Base-by-base conservation (phyloP, 2,329 filamentous ascomycete species). In the Colletotrichum somersetense region DNA sequence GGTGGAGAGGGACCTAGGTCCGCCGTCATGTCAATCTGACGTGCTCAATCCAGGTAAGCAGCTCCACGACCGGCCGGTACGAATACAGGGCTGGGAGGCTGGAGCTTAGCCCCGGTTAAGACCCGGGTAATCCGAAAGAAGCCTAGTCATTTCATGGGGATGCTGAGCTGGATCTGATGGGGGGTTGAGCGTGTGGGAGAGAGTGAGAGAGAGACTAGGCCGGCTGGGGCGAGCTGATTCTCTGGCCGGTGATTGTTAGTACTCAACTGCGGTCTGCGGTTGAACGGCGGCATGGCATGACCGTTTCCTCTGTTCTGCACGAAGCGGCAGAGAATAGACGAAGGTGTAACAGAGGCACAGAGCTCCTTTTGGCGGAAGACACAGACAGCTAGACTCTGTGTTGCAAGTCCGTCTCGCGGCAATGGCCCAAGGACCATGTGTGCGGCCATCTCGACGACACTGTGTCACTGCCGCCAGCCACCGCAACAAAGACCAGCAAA, bases 11-110 rank as follows among this genome's bases (percentile, higher is more conserved):
- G 42, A 71, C 62, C 48, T 62, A 23, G 12, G 16, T 64, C 40
- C 33, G 35, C 44, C 48, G 66, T 65, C 70, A 72, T 56, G 59
- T 70, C 66, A 72, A 72, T 20, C 62, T 73, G 71, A 73, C 71
- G 67, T 73, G 71, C 71, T 67, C 30, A 30, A 30, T 30, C 30
- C 4, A 30, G 30, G 30, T 33, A 66, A 16, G 7, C 46, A 71
- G 53, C 66, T 71, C 61, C 71, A 62, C 69, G 59, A 14, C 55
- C 35, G 64, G 26, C 33, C 44, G 66, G 59, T 63, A 30, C 30
- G 30, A 30, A 30, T 30, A 58, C 69, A 72, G 65, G 59, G 59
- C 66, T 59, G 66, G 66, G 11, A 23, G 16, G 46, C 46, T 48
- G 14, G 46, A 71, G 61, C 56, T 71, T 50, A 38, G 26, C 1